A percentile compares a stretch with the other conserved stretches of the same genome.
These are phyloP conservation scores for Aspergillus calidoustus DNA, from an alignment of 2,329 filamentous ascomycete species.

Conservation along the genomic window DNA sequence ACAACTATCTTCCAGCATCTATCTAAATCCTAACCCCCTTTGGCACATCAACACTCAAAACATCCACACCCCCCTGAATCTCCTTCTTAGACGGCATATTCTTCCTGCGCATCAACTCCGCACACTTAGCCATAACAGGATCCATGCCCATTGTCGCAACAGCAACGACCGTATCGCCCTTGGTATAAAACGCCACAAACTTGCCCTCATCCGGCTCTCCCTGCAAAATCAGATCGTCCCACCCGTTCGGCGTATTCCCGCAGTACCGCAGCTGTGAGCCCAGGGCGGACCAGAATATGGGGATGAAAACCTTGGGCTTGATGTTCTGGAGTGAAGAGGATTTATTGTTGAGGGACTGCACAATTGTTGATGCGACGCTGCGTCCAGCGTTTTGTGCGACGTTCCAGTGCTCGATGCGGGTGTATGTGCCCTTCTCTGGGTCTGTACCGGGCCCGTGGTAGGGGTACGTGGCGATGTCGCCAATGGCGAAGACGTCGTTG, in stretches of 20 bases:
- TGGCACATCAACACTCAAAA: slow-evolving; percentile 40
- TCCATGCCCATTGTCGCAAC: slow-evolving; percentile 91
- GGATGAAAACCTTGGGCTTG: slow-evolving; percentile 76
- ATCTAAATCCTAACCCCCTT: slow-evolving; percentile 26
- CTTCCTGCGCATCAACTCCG: slow-evolving; percentile 80
- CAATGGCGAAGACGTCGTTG: slow-evolving; percentile 82
- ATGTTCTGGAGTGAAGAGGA: slow-evolving; percentile 41
- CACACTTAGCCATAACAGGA: slow-evolving; percentile 79
- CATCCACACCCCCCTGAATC: slow-evolving; percentile 60
- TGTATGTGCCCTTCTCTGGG: slow-evolving; percentile 59
- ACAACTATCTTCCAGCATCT: neutral
- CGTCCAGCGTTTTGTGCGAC: slow-evolving; percentile 94
- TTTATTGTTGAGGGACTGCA: slow-evolving; percentile 54
- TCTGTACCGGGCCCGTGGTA: slow-evolving; percentile 88
- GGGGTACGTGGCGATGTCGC: slow-evolving; percentile 93
- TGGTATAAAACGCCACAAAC: slow-evolving; percentile 88
- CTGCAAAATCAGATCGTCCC: slow-evolving; percentile 81
- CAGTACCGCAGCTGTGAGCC: slow-evolving; percentile 91
- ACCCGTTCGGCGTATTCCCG: slow-evolving; percentile 81
- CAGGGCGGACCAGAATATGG: slow-evolving; percentile 95
- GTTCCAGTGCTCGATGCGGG: slow-evolving; percentile 97
- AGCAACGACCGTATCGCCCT: slow-evolving; percentile 84
- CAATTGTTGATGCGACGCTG: slow-evolving; percentile 76
- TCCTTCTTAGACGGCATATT: slow-evolving; percentile 85
- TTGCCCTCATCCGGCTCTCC: slow-evolving; percentile 77